Conservation (phyloP, 2,329 filamentous ascomycete genomes). For the Hypoxylon rubiginosum region DNA sequence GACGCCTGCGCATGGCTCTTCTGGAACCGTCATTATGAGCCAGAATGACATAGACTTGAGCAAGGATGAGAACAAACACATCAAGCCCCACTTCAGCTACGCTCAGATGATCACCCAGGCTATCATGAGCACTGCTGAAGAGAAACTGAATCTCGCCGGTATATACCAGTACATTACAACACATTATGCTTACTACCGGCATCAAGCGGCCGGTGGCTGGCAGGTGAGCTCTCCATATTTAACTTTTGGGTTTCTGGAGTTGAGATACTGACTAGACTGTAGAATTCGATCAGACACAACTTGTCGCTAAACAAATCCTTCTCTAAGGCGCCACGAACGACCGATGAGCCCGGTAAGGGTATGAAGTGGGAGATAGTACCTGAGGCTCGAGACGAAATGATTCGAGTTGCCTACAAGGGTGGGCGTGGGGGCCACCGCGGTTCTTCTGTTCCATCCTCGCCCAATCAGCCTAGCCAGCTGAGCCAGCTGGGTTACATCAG, state of each 20-base stretch:
- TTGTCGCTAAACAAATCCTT: slow-evolving; percentile 95
- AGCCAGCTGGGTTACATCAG: slow-evolving; percentile 72
- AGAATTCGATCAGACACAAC: slow-evolving; percentile 98
- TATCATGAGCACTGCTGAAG: slow-evolving; percentile 86
- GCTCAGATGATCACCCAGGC: slow-evolving; percentile 97
- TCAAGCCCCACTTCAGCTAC: slow-evolving; percentile 97
- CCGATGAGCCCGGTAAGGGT: slow-evolving; percentile 96
- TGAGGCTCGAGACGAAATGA: slow-evolving; percentile 88
- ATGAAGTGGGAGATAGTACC: slow-evolving; percentile 98
- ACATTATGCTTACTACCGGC: slow-evolving; percentile 92
- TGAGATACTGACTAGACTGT: slow-evolving; percentile 45
- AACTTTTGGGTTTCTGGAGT: slow-evolving; percentile 1
- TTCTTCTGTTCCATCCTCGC: slow-evolving; percentile 79
- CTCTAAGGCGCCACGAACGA: slow-evolving; percentile 90
- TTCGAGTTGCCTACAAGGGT: slow-evolving; percentile 76
- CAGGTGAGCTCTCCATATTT: slow-evolving; percentile 71
- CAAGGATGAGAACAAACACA: slow-evolving; percentile 84
- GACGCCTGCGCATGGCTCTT: slow-evolving; percentile 56
- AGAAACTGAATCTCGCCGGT: slow-evolving; percentile 89
- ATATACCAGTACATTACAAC: slow-evolving; percentile 95
- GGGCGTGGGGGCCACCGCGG: slow-evolving; percentile 75
- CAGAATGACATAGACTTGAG: slow-evolving; percentile 79
- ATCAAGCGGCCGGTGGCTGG: slow-evolving; percentile 84
- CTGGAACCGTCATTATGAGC: slow-evolving; percentile 61
- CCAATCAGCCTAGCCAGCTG: slow-evolving; percentile 66